Conservation (phyloP, 169 alveolate species). For the Miamiensis avidus region DNA sequence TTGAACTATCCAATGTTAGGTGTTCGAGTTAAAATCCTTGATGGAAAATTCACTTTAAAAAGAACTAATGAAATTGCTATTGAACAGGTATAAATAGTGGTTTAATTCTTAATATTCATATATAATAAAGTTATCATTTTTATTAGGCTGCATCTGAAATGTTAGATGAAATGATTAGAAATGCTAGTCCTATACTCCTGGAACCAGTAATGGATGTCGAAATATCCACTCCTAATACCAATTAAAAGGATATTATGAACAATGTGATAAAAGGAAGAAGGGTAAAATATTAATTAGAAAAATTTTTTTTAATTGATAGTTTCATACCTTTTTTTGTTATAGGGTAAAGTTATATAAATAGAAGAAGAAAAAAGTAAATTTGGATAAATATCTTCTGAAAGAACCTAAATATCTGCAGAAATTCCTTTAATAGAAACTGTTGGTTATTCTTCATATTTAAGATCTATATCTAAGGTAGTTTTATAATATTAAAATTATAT, state of each 20-base stretch:
- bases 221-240: slow-evolving; percentile 51
- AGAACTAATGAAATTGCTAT: slow-evolving; percentile 43
- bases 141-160: slow-evolving; percentile 22
- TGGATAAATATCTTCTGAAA: slow-evolving; percentile 32
- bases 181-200: slow-evolving; percentile 48
- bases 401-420: slow-evolving; percentile 47
- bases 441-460: slow-evolving; percentile 62
- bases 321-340: neutral
- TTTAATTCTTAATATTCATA: too few species aligned
- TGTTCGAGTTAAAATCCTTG: slow-evolving; percentile 11
- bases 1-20: slow-evolving; percentile 11
- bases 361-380: slow-evolving; percentile 34
- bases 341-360: slow-evolving; percentile 56
- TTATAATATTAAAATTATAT: neutral
- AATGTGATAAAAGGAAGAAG: neutral
- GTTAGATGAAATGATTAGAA: slow-evolving; percentile 18
- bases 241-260: neutral
- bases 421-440: slow-evolving; percentile 65
- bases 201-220: slow-evolving; percentile 74
- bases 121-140: neutral
- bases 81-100: slow-evolving; percentile 4
- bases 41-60: slow-evolving; percentile 28
- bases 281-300: neutral
- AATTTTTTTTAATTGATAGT: neutral
- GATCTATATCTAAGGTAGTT: slow-evolving; percentile 52